These are phyloP conservation scores for Capsella rubella DNA, from an alignment of 441 rosid species.

Conservation along the genomic window DNA sequence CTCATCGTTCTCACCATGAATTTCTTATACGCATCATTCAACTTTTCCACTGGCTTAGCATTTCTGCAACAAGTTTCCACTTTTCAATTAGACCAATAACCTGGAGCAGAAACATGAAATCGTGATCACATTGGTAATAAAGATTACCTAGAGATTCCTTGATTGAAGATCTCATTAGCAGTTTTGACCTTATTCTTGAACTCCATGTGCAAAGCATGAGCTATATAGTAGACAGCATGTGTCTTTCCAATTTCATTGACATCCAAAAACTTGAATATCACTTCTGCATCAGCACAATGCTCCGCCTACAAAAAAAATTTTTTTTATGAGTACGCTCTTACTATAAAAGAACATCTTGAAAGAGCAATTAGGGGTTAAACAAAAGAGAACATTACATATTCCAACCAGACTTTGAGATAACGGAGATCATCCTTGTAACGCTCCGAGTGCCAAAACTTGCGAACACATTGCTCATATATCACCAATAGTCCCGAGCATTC, in stretches of 20 bases:
- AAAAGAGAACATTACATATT: slow-evolving; percentile 67
- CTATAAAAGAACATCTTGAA: background rate
- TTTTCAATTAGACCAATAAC: slow-evolving; percentile 13
- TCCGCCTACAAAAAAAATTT: slow-evolving; percentile 69
- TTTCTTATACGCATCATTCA: slow-evolving; percentile 73
- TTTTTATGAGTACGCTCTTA: background rate
- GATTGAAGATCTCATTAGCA: slow-evolving; percentile 76
- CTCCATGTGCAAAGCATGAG: slow-evolving; percentile 79
- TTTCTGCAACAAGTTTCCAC: slow-evolving; percentile 48
- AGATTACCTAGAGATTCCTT: slow-evolving; percentile 70
- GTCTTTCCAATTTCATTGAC: slow-evolving; percentile 83
- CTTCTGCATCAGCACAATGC: slow-evolving; percentile 77
- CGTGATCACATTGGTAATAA: background rate
- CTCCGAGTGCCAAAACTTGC: slow-evolving; percentile 81
- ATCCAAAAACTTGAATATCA: slow-evolving; percentile 78
- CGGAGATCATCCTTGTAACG: slow-evolving; percentile 87
- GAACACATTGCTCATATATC: slow-evolving; percentile 90
- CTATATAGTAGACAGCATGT: slow-evolving; percentile 65
- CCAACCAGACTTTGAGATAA: slow-evolving; percentile 94
- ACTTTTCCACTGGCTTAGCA: slow-evolving; percentile 70
- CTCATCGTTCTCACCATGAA: slow-evolving; percentile 66
- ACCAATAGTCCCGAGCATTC: slow-evolving; percentile 81
- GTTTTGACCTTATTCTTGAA: slow-evolving; percentile 72
- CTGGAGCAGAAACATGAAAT: background rate
- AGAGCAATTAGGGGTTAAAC: background rate